Evolutionary conservation across 2,329 filamentous ascomycete genomes (phyloP), one percentile per base, ranked within the genome.

Genomic region (Fusarium veterinarium): DNA sequence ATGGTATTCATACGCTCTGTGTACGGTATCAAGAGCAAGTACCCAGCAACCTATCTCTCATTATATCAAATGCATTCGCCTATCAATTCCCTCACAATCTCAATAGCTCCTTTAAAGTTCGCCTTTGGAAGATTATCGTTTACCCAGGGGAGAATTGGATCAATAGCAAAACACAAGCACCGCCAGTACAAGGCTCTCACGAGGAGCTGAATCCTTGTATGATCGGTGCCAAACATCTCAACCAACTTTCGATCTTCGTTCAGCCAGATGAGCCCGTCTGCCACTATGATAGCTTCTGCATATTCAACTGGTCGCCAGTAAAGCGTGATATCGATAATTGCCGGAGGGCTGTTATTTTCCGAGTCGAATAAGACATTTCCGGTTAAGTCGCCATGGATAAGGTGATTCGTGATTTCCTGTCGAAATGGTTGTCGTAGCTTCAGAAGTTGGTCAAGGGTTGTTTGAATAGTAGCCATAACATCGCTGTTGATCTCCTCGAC

Each of bases 111-210:
- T 8, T 14, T 5, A 12, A 64, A 58, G 30, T 55, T 40, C 6
- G 61, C 37, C 3, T n/a, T 46, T 9, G 49, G 41, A 5, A 65
- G 23, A 31, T 69, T 56, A 5, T 61, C 37, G 13, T 35, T 28
- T 16, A 69, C 68, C 56, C 52, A 66, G 9, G 20, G 28, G 19
- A 69, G 40, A 46, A 66, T 53, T 3, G 56, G 14, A 41, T 71
- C 65, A 38, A 71, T 59, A 19, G 66, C 46, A 66, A 66, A 66
- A 2, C 56, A 53, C n/a, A 69, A 25, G 23, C 67, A 69, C 19
- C 67, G 49, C 68, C 65, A 69, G 17, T 57, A 51, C n/a, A 69
- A 19, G 5, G 65, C 68, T 46, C 60, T 71, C 12, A 49, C 17
- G 4, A 66, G 46, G 12, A 69, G n/a, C 19, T 69, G 65, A 0